Percentiles rank a stretch among this genome's conserved stretches.
Conservation (phyloP, 768 basidiomycete genomes). For the Hortiboletus flavorubellus region DNA sequence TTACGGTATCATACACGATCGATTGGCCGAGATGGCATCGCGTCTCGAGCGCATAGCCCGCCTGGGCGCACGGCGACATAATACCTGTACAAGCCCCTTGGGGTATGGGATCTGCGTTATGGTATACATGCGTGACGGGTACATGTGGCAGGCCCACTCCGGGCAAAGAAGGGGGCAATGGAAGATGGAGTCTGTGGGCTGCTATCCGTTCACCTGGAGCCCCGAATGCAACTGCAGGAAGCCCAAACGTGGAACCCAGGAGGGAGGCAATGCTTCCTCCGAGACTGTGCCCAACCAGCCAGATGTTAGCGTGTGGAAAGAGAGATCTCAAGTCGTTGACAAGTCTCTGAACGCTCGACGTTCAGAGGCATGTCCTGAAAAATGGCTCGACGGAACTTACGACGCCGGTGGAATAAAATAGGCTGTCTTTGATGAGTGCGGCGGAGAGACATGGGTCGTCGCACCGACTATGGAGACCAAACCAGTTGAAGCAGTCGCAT, state of each 20-base stretch:
- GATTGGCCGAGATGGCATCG: constrained; percentile 60
- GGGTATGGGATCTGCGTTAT: constrained; percentile 71
- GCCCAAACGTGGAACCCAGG: constrained; percentile 61
- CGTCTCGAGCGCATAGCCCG: constrained; percentile 64
- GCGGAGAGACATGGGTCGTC: constrained; percentile 78
- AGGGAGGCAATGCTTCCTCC: constrained; percentile 65
- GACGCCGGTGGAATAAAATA: constrained; percentile 90
- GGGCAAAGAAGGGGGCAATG: constrained; percentile 39
- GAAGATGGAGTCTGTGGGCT: constrained; percentile 59
- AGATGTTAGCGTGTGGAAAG: constrained; percentile 58
- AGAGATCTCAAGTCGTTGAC: constrained; percentile 53
- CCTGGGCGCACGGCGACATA: constrained; percentile 52
- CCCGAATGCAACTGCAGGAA: constrained; percentile 63
- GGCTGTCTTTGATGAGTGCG: constrained; percentile 80
- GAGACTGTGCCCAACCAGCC: constrained; percentile 61
- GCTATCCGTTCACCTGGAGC: constrained; percentile 63
- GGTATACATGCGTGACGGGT: constrained; percentile 50
- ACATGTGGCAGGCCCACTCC: constrained; percentile 18
- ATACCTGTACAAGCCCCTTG: constrained; percentile 53
- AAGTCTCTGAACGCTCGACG: constrained; percentile 38
- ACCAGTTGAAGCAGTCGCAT: constrained; percentile 72
- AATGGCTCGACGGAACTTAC: constrained; percentile 41
- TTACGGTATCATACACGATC: constrained; percentile 69
- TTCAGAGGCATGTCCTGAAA: constrained; percentile 8
- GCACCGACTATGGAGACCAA: constrained; percentile 61